These are phyloP conservation scores for Apiospora rasikravindrae DNA, from an alignment of 2,329 filamentous ascomycete genomes.

Conservation along the genomic window DNA sequence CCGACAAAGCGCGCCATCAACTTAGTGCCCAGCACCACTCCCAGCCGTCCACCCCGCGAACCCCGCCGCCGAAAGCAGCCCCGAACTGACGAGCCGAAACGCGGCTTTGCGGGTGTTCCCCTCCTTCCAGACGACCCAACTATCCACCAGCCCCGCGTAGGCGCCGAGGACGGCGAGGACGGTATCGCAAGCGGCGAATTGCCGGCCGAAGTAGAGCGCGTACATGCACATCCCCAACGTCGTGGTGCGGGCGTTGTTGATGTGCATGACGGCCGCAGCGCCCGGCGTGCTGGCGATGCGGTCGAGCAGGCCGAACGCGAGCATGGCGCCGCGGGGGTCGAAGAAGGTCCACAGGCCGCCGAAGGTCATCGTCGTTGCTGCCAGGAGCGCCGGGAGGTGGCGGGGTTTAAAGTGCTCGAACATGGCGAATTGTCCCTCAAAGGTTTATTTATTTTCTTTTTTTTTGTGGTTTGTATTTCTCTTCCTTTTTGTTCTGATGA, in stretches of 20 bases:
- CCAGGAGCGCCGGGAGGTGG: constrained; percentile 27
- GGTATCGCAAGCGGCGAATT: constrained; percentile 30
- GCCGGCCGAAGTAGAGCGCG: constrained; percentile 30
- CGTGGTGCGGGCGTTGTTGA: constrained; percentile 31
- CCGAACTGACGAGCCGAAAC: not conserved
- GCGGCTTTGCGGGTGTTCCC: constrained; percentile 20
- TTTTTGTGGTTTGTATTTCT: not conserved
- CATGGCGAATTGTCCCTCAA: not conserved
- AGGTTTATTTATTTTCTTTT: not conserved
- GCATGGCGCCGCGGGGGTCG: constrained; percentile 30
- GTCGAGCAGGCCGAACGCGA: constrained; percentile 33
- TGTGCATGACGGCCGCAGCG: constrained; percentile 29
- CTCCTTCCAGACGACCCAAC: constrained; percentile 34
- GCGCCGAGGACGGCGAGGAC: constrained; percentile 31
- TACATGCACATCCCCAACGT: constrained; percentile 30
- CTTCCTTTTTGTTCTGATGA: not conserved
- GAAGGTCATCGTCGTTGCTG: constrained; percentile 30
- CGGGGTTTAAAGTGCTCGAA: not conserved
- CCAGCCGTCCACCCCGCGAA: not conserved
- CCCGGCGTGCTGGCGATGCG: constrained; percentile 29
- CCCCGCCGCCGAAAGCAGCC: not conserved
- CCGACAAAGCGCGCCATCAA: not conserved
- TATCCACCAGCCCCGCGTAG: constrained; percentile 35
- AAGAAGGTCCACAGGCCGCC: constrained; percentile 34
- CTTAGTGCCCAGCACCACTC: not conserved